phyloP scores from a whole-genome alignment of 179 eudicot genomes.

The Silene noctiflora region DNA sequence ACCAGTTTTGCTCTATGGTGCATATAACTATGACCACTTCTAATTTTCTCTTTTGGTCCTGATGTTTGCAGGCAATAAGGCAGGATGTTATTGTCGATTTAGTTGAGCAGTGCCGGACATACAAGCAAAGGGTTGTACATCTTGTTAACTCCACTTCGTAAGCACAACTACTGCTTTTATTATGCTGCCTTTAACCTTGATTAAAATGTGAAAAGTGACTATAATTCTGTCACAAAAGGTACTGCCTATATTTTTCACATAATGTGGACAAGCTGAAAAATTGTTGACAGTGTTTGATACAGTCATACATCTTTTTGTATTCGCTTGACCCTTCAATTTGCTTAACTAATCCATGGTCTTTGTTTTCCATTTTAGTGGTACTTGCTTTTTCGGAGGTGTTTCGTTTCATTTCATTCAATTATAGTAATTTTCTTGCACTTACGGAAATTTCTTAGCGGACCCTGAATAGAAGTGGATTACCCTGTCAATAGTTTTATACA shows the following conservation, averaged over 20 bases:
- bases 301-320: not conserved
- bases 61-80: constrained; percentile 55
- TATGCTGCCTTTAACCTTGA: not conserved
- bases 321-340: not conserved
- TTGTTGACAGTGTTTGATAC: not conserved
- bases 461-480: too few relatives aligned
- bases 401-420: too few relatives aligned
- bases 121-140: constrained; percentile 82
- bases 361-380: too few relatives aligned
- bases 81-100: constrained; percentile 88
- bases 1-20: too few relatives aligned
- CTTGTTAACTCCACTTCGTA: constrained; percentile 92
- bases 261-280: not conserved
- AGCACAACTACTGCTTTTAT: constrained; percentile 35
- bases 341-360: not conserved
- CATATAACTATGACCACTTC: not conserved
- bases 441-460: too few relatives aligned
- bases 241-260: not conserved
- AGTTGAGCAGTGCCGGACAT: constrained; percentile 81
- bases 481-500: too few relatives aligned
- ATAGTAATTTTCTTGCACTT: too few relatives aligned
- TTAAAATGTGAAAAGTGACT: not conserved
- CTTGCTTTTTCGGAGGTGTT: too few relatives aligned
- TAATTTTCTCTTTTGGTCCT: not conserved
- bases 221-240: not conserved